phyloP scores from a whole-genome alignment of 306 rosid genomes.

The Rubus parviflorus region DNA sequence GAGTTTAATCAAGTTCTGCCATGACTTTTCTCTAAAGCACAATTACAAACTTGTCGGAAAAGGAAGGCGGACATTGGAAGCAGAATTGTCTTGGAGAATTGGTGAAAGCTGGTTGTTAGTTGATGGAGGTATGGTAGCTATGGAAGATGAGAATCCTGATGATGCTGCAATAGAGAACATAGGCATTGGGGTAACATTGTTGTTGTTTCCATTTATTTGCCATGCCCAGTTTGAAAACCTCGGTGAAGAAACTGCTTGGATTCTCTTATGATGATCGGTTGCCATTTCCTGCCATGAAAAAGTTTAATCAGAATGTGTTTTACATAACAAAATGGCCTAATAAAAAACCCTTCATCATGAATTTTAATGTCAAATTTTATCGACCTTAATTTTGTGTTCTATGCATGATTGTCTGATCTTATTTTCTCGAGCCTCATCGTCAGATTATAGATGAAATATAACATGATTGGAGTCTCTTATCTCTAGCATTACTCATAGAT shows the following conservation, averaged over 20 bases:
- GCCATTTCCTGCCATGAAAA: constrained; percentile 33
- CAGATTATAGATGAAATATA: neutral
- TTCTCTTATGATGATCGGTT: constrained; percentile 24
- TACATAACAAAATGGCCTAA: neutral
- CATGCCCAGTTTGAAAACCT: constrained; percentile 39
- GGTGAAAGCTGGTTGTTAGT: constrained; percentile 2
- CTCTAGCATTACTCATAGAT: neutral
- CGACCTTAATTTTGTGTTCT: neutral
- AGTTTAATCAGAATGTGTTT: neutral
- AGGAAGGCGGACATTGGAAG: constrained; percentile 23
- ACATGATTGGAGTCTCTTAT: neutral
- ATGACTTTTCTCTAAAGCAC: neutral
- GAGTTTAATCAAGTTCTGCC: neutral
- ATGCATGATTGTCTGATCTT: neutral
- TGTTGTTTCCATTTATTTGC: constrained; percentile 35
- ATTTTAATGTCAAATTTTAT: neutral
- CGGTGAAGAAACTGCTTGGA: constrained; percentile 27
- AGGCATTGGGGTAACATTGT: constrained; percentile 28
- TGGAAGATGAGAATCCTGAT: constrained; percentile 64
- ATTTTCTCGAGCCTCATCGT: too few species aligned
- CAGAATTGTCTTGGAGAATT: constrained; percentile 28
- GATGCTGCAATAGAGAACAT: constrained; percentile 58
- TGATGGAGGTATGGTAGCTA: constrained; percentile 21
- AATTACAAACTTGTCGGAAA: constrained; percentile 7
- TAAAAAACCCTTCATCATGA: neutral